Conservation (phyloP, 169 alveolate species). For the Pseudocohnilembus persalinus region DNA sequence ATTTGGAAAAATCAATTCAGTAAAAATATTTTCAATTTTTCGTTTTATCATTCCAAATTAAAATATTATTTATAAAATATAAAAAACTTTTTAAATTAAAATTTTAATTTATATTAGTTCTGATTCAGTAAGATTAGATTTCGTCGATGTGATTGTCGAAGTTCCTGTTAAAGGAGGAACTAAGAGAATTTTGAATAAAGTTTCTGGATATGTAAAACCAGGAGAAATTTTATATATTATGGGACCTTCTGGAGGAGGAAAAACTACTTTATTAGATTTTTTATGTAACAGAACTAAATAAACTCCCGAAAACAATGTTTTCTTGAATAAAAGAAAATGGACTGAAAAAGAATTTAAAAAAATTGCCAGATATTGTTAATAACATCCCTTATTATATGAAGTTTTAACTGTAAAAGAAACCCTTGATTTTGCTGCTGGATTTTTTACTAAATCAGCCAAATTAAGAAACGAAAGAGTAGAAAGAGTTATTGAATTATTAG, state of each 20-base stretch:
- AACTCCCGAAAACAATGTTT: not conserved
- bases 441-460: not conserved
- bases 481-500: not conserved
- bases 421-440: not conserved
- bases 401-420: not conserved
- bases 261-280: not conserved
- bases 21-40: too few relatives aligned
- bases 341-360: not conserved
- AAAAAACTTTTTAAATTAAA: too few relatives aligned
- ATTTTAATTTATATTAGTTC: too few relatives aligned
- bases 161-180: not conserved
- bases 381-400: not conserved
- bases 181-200: not conserved
- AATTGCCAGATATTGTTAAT: not conserved
- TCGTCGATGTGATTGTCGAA: not conserved
- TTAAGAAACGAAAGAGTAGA: not conserved
- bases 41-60: too few relatives aligned
- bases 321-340: not conserved
- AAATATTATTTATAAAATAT: too few relatives aligned
- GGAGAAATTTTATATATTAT: not conserved
- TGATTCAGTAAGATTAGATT: not conserved
- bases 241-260: not conserved
- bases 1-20: too few relatives aligned
- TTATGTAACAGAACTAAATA: not conserved
- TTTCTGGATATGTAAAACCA: not conserved